phyloP scores from a whole-genome alignment of 164 flowering plant genomes.

The Santalum album region DNA sequence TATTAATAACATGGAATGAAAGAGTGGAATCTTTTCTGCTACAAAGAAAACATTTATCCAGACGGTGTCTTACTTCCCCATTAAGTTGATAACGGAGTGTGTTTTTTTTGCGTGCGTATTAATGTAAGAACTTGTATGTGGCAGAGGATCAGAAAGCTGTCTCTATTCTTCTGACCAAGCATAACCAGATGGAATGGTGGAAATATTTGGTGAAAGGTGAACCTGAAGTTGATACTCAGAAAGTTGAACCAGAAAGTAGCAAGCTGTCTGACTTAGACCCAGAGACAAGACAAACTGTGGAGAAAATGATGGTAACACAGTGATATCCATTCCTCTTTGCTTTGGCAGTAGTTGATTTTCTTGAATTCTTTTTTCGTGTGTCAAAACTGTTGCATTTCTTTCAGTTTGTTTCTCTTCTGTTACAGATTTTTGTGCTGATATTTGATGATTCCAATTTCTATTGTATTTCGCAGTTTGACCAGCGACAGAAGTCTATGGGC shows the following conservation, averaged over 20 bases:
- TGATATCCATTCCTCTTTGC: too few relatives aligned
- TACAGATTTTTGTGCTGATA: not conserved
- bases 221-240: slow-evolving; percentile 89
- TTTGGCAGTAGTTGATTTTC: not conserved
- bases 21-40: too few relatives aligned
- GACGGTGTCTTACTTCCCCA: not conserved
- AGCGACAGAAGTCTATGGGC: slow-evolving; percentile 90
- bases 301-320: slow-evolving; percentile 91
- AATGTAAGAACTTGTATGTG: not conserved
- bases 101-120: not conserved
- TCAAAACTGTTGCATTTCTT: not conserved
- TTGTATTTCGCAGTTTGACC: slow-evolving; percentile 61
- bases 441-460: not conserved
- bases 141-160: slow-evolving; percentile 76
- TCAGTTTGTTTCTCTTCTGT: not conserved
- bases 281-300: slow-evolving; percentile 82
- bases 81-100: too few relatives aligned
- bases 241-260: slow-evolving; percentile 90
- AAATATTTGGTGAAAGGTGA: slow-evolving; percentile 76
- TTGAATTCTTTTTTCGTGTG: not conserved
- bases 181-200: slow-evolving; percentile 98
- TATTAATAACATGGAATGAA: too few relatives aligned
- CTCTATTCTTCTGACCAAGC: slow-evolving; percentile 74
- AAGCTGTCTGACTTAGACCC: slow-evolving; percentile 78
- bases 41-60: too few relatives aligned